Conservation (phyloP, 2,329 filamentous ascomycete species). For the Penicillium crustosum region DNA sequence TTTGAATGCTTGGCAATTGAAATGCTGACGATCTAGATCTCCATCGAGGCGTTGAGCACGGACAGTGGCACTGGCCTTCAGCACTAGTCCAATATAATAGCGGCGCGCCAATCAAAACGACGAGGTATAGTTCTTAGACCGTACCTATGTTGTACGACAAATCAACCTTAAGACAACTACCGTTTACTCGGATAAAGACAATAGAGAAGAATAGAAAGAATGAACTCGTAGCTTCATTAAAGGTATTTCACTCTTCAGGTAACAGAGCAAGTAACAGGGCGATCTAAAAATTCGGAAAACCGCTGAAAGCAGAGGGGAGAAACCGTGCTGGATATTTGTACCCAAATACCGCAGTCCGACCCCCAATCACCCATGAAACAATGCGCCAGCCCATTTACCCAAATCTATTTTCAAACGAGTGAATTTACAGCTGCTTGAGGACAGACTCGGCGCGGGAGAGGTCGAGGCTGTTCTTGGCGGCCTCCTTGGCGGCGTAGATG, state of each 20-base stretch:
- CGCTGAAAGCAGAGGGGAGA: not conserved
- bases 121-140: not conserved
- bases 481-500: slow-evolving; percentile 74
- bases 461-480: slow-evolving; percentile 44
- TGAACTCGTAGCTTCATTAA: slow-evolving; percentile 16
- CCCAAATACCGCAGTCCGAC: not conserved
- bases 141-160: not conserved
- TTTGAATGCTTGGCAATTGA: not conserved
- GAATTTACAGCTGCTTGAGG: slow-evolving; percentile 48
- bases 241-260: slow-evolving; percentile 7
- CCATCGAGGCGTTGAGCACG: slow-evolving; percentile 1
- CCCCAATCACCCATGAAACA: slow-evolving; percentile 9
- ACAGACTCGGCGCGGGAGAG: slow-evolving; percentile 50
- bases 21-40: not conserved
- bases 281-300: slow-evolving; percentile 14
- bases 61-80: not conserved
- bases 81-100: not conserved
- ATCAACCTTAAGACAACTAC: not conserved
- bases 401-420: slow-evolving; percentile 9
- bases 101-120: slow-evolving; percentile 4
- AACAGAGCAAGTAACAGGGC: slow-evolving; percentile 8
- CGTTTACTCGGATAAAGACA: not conserved
- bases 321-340: not conserved
- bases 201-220: not conserved
- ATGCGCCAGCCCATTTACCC: slow-evolving; percentile 15